Conservation (phyloP, 345 rosid genomes). For the Litchi chinensis region DNA sequence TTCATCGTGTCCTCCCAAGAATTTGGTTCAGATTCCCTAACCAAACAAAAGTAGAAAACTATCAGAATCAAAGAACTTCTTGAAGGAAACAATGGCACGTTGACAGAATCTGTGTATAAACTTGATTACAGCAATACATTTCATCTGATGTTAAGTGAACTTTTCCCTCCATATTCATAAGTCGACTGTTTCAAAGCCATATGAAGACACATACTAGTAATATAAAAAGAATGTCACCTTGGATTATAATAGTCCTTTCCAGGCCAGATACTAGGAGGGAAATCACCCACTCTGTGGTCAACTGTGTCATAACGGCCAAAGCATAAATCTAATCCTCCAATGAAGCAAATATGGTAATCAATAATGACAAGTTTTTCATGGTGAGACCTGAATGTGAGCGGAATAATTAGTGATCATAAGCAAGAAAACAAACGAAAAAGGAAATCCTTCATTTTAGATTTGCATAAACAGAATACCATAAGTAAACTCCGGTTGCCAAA, state of each 20-base stretch:
- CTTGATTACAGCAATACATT: background rate
- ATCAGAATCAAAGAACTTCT: background rate
- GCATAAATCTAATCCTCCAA: conserved; percentile 93
- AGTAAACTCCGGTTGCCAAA: conserved; percentile 72
- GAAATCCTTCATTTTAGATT: background rate
- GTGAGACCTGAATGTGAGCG: conserved; percentile 70
- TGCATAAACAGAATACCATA: conserved; percentile 52
- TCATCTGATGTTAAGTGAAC: background rate
- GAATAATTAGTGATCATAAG: conserved; percentile 10
- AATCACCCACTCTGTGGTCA: conserved; percentile 79
- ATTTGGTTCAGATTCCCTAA: conserved; percentile 95
- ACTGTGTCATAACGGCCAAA: conserved; percentile 85
- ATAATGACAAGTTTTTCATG: conserved; percentile 90
- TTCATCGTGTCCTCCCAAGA: conserved; percentile 93
- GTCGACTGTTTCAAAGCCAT: background rate
- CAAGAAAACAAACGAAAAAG: conserved; percentile 15
- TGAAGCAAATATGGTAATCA: conserved; percentile 79
- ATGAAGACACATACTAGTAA: background rate
- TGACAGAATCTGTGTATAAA: background rate
- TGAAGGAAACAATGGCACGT: background rate
- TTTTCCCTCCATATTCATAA: background rate
- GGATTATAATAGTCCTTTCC: conserved; percentile 98
- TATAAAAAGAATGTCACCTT: conserved; percentile 46
- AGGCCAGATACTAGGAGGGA: conserved; percentile 73
- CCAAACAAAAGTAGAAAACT: conserved; percentile 20